Evolutionary conservation across 768 basidiomycete genomes (phyloP), one percentile per base, ranked within the genome.

Genomic region (Mycena leptocephala): DNA sequence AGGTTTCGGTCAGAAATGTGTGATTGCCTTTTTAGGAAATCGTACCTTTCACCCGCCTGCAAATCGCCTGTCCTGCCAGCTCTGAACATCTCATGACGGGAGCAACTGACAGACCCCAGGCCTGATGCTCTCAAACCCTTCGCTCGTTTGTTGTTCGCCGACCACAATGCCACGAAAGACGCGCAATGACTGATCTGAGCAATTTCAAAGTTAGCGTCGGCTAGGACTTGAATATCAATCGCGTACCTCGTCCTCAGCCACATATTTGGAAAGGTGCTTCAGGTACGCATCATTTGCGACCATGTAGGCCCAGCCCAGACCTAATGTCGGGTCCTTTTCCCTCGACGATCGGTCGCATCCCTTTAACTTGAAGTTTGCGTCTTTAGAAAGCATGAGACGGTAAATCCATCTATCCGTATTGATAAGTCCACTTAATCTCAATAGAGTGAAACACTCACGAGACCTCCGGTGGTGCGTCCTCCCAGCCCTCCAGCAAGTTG

Each of bases 351-450:
- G 22, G 26, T 63, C 62, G 4, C 62, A 37, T 0, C 62, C 62
- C 18, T 63, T 63, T 13, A 63, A 14, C 37, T 63, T 63, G 39
- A 63, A 63, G n/a, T 63, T 63, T 22, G 62, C 62, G 13, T 63
- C 62, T 41, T 41, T 41, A 2, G 39, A 41, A 3, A 41, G 39
- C 39, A 41, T 41, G 2, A 41, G 7, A 3, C 39, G 39, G 18
- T 41, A 41, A 13, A 41, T 41, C 39, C 39, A 39, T 39, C 37
- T 39, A 39, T 39, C 6, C 37, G 37, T 14, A 6, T 7, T 39
- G 8, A 39, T 39, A 7, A 39, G 14, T 39, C 37, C 14, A 14
- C 37, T 14, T 39, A 7, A 39, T 8, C 14, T 39, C 7, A 7
- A 39, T 41, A 18, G 18, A 41, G 2, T 41, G 39, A 41, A 39